Evolutionary conservation across 768 basidiomycete species (phyloP).

Genomic region (Russula olivacea): DNA sequence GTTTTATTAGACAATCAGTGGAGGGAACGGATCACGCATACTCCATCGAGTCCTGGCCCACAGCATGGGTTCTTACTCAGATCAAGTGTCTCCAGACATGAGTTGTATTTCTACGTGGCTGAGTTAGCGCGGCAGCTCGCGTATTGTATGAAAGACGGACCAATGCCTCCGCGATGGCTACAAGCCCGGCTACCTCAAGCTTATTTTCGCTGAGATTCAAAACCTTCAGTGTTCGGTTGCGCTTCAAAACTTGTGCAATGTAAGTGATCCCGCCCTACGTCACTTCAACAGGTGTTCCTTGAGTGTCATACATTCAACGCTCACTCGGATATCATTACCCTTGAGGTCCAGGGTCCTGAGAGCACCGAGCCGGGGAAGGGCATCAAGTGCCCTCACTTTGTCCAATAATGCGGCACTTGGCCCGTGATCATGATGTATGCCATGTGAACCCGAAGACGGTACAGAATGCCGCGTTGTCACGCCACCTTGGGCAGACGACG

Average conservation of each 20-base stretch:
- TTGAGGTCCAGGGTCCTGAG: slow-evolving; percentile 85
- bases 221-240: slow-evolving; percentile 91
- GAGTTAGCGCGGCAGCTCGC: not conserved
- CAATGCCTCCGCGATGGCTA: slow-evolving; percentile 80
- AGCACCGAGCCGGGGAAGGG: slow-evolving; percentile 77
- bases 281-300: not conserved
- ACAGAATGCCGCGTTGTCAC: slow-evolving; percentile 43
- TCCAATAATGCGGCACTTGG: slow-evolving; percentile 77
- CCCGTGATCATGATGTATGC: slow-evolving; percentile 32
- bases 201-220: slow-evolving; percentile 94
- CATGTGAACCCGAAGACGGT: slow-evolving; percentile 23
- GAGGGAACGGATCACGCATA: slow-evolving; percentile 36
- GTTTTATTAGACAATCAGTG: not conserved
- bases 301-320: slow-evolving; percentile 30
- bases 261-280: slow-evolving; percentile 71
- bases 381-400: slow-evolving; percentile 86
- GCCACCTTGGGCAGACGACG: slow-evolving; percentile 45
- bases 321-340: slow-evolving; percentile 85
- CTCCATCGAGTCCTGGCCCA: slow-evolving; percentile 86
- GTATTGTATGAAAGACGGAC: slow-evolving; percentile 41
- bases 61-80: slow-evolving; percentile 90
- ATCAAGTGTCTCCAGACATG: slow-evolving; percentile 88
- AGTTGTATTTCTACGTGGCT: slow-evolving; percentile 81
- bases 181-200: slow-evolving; percentile 76
- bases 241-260: slow-evolving; percentile 91